phyloP scores from a whole-genome alignment of 2,329 filamentous ascomycete genomes.

The Talaromyces sp. region DNA sequence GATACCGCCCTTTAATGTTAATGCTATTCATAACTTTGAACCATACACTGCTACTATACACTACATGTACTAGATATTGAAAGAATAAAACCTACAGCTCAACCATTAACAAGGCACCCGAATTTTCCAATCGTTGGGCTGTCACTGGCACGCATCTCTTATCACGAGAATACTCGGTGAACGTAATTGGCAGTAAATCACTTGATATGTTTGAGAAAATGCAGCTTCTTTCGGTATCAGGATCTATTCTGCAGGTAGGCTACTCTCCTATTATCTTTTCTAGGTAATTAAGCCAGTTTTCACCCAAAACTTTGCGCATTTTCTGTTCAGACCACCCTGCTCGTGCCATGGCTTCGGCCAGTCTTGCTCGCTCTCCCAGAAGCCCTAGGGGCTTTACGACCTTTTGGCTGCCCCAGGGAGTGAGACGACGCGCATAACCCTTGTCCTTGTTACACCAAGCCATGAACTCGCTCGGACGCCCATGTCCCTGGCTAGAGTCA shows the following conservation, averaged over 20 bases:
- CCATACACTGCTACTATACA: neutral
- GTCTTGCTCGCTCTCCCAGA: slow-evolving; percentile 28
- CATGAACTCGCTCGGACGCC: slow-evolving; percentile 35
- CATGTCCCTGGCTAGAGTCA: slow-evolving; percentile 36
- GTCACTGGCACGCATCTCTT: neutral
- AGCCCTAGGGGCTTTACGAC: slow-evolving; percentile 37
- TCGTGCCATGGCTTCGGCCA: slow-evolving; percentile 34
- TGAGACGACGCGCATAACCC: slow-evolving; percentile 33
- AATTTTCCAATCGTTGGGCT: neutral
- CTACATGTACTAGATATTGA: neutral
- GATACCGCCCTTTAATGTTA: neutral
- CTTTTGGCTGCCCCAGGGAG: slow-evolving; percentile 37
- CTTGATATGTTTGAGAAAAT: neutral
- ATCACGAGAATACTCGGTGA: neutral
- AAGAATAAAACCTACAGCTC: neutral
- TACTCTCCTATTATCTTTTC: slow-evolving; percentile 24
- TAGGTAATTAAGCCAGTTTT: slow-evolving; percentile 36
- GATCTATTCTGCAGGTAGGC: neutral
- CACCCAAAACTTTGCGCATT: slow-evolving; percentile 35
- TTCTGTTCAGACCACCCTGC: slow-evolving; percentile 34
- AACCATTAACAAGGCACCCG: neutral
- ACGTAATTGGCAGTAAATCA: neutral
- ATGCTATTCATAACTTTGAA: neutral
- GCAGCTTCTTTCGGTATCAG: neutral
- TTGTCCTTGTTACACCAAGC: slow-evolving; percentile 40